These are phyloP conservation scores for Cystobasidium onofrii DNA, from an alignment of 768 basidiomycete genomes.

Conservation along the genomic window DNA sequence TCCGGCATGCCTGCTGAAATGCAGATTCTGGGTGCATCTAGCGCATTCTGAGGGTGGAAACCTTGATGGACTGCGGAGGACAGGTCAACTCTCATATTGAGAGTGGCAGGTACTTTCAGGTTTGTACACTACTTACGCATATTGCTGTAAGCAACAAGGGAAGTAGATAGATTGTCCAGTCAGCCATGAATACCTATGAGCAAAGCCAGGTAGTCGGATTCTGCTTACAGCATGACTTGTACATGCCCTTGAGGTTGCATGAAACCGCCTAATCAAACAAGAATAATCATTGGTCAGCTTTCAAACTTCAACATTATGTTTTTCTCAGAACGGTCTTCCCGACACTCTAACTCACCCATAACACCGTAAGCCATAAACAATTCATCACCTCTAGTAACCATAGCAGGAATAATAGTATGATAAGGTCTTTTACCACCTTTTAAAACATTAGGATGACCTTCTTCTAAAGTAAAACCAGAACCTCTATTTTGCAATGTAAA, in stretches of 20 bases:
- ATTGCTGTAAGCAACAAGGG: background rate
- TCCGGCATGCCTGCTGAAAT: conserved; percentile 77
- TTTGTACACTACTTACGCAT: conserved; percentile 16
- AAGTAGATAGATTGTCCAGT: background rate
- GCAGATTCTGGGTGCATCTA: conserved; percentile 93
- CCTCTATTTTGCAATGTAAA: conserved; percentile 96
- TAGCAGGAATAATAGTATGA: conserved; percentile 56
- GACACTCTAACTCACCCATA: conserved; percentile 35
- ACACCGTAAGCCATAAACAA: conserved; percentile 66
- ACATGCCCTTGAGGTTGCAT: conserved; percentile 86
- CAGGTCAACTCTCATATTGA: conserved; percentile 42
- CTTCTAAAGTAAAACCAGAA: conserved; percentile 65
- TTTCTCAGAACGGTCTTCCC: too few species aligned
- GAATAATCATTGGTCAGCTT: conserved; percentile 37
- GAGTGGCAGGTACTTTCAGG: background rate
- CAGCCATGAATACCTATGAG: background rate
- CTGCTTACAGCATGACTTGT: conserved; percentile 58
- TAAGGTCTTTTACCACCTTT: conserved; percentile 75
- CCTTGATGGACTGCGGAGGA: conserved; percentile 60
- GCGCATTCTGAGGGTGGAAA: conserved; percentile 73
- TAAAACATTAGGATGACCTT: conserved; percentile 76
- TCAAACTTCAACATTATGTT: too few species aligned
- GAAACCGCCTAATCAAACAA: conserved; percentile 8
- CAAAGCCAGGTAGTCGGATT: too few species aligned
- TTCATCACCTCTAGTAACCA: conserved; percentile 48